Evolutionary conservation across 331 rosid species (phyloP).

Genomic region (Quercus phellos): DNA sequence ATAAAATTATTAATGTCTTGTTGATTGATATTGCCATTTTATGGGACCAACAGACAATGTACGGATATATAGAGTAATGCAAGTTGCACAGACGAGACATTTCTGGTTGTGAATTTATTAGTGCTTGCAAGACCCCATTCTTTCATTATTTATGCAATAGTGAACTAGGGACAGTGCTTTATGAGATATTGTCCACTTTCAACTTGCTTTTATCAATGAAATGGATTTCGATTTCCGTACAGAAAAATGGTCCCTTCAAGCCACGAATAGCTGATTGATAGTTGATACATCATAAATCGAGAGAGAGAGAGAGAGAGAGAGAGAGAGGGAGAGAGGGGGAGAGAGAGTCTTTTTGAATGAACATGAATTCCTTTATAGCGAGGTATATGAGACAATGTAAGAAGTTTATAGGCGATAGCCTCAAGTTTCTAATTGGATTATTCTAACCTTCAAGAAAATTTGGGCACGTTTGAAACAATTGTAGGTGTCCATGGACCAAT

Average conservation of each 20-base stretch:
- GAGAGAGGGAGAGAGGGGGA: slow-evolving; percentile 3
- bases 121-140: slow-evolving; percentile 7
- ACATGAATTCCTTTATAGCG: no score
- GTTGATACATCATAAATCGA: not conserved
- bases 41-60: slow-evolving; percentile 13
- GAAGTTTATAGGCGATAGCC: no score
- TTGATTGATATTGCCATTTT: not conserved
- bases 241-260: not conserved
- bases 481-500: no score
- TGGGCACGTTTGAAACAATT: no score
- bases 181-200: slow-evolving; percentile 4
- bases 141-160: not conserved
- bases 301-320: slow-evolving; percentile 15
- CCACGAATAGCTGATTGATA: not conserved
- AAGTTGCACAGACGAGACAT: slow-evolving; percentile 17
- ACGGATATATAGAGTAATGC: slow-evolving; percentile 4
- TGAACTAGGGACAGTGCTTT: not conserved
- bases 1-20: not conserved
- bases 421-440: no score
- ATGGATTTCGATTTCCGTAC: not conserved
- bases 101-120: slow-evolving; percentile 2
- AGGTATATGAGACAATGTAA: no score
- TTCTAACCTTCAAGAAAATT: no score
- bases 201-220: not conserved
- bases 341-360: not conserved